Conservation (phyloP, 495 filamentous ascomycete genomes). For the Aspergillus heteromorphus region DNA sequence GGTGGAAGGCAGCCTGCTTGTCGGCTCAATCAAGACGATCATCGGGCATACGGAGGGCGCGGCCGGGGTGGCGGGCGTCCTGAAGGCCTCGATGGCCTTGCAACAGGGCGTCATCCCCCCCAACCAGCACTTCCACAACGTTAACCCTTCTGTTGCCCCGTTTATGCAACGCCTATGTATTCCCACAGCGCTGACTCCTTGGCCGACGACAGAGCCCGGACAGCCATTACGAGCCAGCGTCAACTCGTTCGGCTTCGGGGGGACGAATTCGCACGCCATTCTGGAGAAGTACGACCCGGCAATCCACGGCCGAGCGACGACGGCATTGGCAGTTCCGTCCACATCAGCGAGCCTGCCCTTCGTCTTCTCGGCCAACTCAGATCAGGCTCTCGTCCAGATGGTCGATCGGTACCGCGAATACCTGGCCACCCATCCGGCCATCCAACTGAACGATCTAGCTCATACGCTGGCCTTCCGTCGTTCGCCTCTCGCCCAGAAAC, state of each 20-base stretch:
- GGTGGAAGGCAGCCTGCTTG: too few species aligned
- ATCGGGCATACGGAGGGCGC: slow-evolving; percentile 53
- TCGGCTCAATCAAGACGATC: slow-evolving; percentile 49
- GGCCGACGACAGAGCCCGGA: slow-evolving; percentile 20
- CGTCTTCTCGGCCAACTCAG: background rate
- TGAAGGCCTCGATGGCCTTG: slow-evolving; percentile 38
- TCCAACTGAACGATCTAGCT: too few species aligned
- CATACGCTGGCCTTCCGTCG: too few species aligned
- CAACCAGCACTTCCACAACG: slow-evolving; percentile 49
- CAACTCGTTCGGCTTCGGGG: slow-evolving; percentile 56
- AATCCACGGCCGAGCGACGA: background rate
- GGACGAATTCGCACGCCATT: slow-evolving; percentile 59
- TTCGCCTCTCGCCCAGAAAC: too few species aligned
- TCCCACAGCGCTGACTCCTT: slow-evolving; percentile 5
- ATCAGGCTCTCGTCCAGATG: slow-evolving; percentile 13
- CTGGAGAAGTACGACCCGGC: slow-evolving; percentile 31
- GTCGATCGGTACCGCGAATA: too few species aligned
- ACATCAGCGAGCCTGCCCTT: background rate
- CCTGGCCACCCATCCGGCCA: too few species aligned
- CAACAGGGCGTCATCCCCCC: slow-evolving; percentile 49
- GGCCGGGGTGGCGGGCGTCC: slow-evolving; percentile 50
- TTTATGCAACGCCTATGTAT: slow-evolving; percentile 32
- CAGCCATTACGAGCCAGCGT: slow-evolving; percentile 19
- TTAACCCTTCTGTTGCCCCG: slow-evolving; percentile 43
- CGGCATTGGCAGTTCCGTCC: background rate